Percentiles rank a stretch among this genome's conserved stretches.
Conservation (phyloP, 164 flowering plant species). For the Vitis cinerea region DNA sequence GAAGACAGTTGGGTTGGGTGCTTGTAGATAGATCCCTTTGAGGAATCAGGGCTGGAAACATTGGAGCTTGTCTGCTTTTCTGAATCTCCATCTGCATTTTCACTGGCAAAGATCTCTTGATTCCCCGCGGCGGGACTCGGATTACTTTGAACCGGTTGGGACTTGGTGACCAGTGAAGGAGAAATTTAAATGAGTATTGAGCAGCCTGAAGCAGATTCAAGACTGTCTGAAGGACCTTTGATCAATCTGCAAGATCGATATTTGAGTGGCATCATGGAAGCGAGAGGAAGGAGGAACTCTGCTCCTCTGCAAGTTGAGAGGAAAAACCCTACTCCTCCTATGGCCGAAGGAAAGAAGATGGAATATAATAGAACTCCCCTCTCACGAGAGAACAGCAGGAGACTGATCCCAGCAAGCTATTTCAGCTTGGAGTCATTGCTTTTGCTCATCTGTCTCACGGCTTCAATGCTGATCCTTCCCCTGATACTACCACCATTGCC, state of each 20-base stretch:
- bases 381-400: slow-evolving; percentile 29
- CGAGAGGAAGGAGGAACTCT: slow-evolving; percentile 13
- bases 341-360: slow-evolving; percentile 11
- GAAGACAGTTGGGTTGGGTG: background rate
- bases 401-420: slow-evolving; percentile 36
- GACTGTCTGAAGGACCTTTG: slow-evolving; percentile 12
- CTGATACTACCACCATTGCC: slow-evolving; percentile 85
- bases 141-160: no score
- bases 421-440: slow-evolving; percentile 66
- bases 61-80: background rate
- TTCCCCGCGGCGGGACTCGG: no score
- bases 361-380: slow-evolving; percentile 18
- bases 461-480: slow-evolving; percentile 73
- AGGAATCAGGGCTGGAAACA: background rate
- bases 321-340: background rate
- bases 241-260: slow-evolving; percentile 12
- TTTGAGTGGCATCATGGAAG: slow-evolving; percentile 26
- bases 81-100: background rate
- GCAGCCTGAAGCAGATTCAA: slow-evolving; percentile 11
- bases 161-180: no score
- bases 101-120: no score
- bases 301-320: background rate
- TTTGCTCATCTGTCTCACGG: slow-evolving; percentile 58
- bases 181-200: slow-evolving; percentile 26
- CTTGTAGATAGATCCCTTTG: no score